Evolutionary conservation across 441 rosid genomes (phyloP), one percentile per base, ranked within the genome.

Genomic region (Melastoma candidum): DNA sequence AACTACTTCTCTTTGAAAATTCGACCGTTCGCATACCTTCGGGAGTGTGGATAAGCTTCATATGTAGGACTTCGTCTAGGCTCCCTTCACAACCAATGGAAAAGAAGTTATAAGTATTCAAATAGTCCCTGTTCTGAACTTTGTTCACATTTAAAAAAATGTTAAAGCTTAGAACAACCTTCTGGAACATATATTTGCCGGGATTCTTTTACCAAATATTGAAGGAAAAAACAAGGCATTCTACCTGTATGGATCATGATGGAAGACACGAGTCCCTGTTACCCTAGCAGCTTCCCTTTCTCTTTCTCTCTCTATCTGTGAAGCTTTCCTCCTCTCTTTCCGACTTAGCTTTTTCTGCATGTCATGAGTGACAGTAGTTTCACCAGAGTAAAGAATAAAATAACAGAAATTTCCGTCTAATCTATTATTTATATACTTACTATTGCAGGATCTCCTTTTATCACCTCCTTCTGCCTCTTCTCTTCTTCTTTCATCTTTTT

Each of bases 401-500:
- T 13, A 36, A 25, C 26, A 56, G 41, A 57, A 43, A 49, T 2
- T 14, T 51, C 41, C 11, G 41, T 32, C 22, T 8, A 51, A 51
- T 32, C 26, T 29, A 11, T 36, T 17, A 12, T 51, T 47, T 11
- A n/a, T 13, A 60, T 17, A 82, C 97, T 84, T 74, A 93, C 98
- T 70, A 86, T 80, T 52, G 97, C 81, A 71, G 98, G 98, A 70
- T 93, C 95, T 13, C 97, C 98, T 75, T 86, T 88, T 66, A 88
- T 93, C 32, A 85, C 86, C 78, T 88, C 97, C 70, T 93, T 93
- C 53, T 88, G 97, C 69, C 85, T 77, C 71, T 71, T 84, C 71
- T 82, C 96, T 72, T 93, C 98, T 74, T 88, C 98, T 72, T 93
- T 93, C 2, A 90, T 83, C 51, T 81, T 93, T 75, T 88, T 86